These are phyloP conservation scores for Daucus carota DNA, from an alignment of 129 eudicot genomes.

Conservation along the genomic window DH1_v3.0 NC_030381.2:49193501-49194000, in stretches of 20 bases:
- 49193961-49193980: slow-evolving; percentile 17
- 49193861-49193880: slow-evolving; percentile 1
- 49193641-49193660: slow-evolving; percentile 15
- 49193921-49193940: not conserved
- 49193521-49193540: slow-evolving; percentile 19
- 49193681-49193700: not conserved
- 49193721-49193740: no score
- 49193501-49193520: slow-evolving; percentile 25
- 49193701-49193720: no score
- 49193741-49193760: no score
- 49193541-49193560: slow-evolving; percentile 22
- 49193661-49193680: not conserved
- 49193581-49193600: slow-evolving; percentile 26
- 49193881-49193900: slow-evolving; percentile 10
- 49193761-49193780: no score
- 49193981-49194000: slow-evolving; percentile 29
- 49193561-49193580: slow-evolving; percentile 24
- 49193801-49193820: not conserved
- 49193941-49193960: slow-evolving; percentile 29
- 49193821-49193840: not conserved
- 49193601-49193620: slow-evolving; percentile 22
- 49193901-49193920: slow-evolving; percentile 9
- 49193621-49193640: slow-evolving; percentile 32
- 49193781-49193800: no score
- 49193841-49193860: not conserved